A percentile compares a stretch with the other conserved stretches of the same genome.
phyloP scores from a whole-genome alignment of 257 asterid genomes.

The Solanum chmielewskii region DNA sequence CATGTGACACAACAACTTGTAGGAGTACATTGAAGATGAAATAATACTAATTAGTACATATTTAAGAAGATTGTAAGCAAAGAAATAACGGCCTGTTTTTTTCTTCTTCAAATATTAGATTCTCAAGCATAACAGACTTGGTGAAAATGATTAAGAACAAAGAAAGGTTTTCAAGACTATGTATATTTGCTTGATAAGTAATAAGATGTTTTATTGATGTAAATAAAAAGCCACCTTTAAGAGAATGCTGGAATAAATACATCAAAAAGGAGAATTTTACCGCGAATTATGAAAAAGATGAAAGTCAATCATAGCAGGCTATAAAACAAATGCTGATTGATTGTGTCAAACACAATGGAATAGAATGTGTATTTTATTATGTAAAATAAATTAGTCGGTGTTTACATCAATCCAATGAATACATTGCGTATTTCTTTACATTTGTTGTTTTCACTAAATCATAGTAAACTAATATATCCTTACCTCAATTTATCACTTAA shows the following conservation, averaged over 20 bases:
- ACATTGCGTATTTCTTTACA: not conserved
- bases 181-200: not conserved
- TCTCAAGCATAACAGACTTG: not conserved
- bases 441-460: not conserved
- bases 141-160: not conserved
- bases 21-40: not conserved
- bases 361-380: not conserved
- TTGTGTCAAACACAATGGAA: not conserved
- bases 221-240: not conserved
- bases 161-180: not conserved
- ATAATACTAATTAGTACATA: not conserved
- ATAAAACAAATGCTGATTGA: not conserved
- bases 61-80: not conserved
- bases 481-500: not conserved
- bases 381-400: not conserved
- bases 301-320: not conserved
- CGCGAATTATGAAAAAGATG: not conserved
- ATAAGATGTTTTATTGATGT: not conserved
- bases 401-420: not conserved
- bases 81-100: not conserved
- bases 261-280: not conserved
- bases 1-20: not conserved
- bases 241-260: not conserved
- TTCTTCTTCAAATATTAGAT: not conserved
- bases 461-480: not conserved